Evolutionary conservation across 495 filamentous ascomycete genomes (phyloP).

Genomic region (Podospora fimiseda): DNA sequence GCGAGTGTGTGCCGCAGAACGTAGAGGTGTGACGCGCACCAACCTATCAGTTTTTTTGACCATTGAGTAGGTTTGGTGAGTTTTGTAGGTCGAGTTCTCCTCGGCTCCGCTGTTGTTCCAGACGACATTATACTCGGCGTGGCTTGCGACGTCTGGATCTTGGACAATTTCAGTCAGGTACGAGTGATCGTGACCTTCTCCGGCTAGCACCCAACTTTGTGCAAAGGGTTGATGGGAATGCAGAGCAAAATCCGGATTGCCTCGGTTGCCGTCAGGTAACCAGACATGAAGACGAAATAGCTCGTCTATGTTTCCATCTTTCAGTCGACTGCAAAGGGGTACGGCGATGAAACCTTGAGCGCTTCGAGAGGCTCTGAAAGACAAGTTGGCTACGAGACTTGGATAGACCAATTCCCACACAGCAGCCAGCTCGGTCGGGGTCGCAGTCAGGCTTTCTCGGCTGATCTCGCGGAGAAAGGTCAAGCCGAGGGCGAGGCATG

Average conservation of each 20-base stretch:
- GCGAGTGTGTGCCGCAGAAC: slow-evolving; percentile 1
- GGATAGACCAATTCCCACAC: slow-evolving; percentile 6
- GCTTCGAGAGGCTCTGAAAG: slow-evolving; percentile 17
- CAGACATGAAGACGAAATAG: slow-evolving; percentile 23
- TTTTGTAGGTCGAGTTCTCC: slow-evolving; percentile 7
- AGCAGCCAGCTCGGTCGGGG: background rate
- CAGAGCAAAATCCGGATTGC: slow-evolving; percentile 11
- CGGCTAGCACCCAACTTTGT: slow-evolving; percentile 26
- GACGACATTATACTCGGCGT: slow-evolving; percentile 12
- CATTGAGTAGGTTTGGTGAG: slow-evolving; percentile 10
- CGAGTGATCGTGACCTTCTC: slow-evolving; percentile 15
- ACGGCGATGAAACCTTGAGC: slow-evolving; percentile 21
- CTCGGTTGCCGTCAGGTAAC: slow-evolving; percentile 16
- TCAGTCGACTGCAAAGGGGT: slow-evolving; percentile 21
- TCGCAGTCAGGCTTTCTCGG: background rate
- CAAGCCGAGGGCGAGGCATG: background rate
- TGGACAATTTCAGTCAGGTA: background rate
- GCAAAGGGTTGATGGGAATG: slow-evolving; percentile 21
- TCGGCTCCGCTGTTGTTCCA: slow-evolving; percentile 16
- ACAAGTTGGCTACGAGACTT: background rate
- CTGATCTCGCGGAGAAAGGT: background rate
- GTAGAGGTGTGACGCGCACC: background rate
- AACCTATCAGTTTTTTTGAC: slow-evolving; percentile 12
- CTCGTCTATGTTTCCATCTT: slow-evolving; percentile 19
- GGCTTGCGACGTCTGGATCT: slow-evolving; percentile 7